Evolutionary conservation across 139 green algal genomes (phyloP).

Genomic region (Auxenochlorella protothecoides): DNA sequence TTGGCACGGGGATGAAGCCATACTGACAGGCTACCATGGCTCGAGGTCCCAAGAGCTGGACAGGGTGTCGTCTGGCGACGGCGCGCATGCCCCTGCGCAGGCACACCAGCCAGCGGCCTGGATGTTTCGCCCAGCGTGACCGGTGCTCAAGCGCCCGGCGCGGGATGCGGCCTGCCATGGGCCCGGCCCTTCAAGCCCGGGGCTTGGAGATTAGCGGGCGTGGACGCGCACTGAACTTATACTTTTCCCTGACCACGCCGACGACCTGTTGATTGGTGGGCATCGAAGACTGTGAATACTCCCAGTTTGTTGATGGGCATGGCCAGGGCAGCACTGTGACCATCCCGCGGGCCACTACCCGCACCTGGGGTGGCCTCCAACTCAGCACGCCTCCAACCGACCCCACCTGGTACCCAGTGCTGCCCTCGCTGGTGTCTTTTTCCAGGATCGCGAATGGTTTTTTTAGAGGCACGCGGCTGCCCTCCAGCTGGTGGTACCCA

Average conservation of each 20-base stretch:
- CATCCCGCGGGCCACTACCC: not conserved
- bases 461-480: slow-evolving; percentile 59
- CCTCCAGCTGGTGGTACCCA: slow-evolving; percentile 75
- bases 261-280: slow-evolving; percentile 28
- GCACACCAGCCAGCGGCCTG: not conserved
- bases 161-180: too few species aligned
- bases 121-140: too few species aligned
- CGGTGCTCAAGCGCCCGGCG: too few species aligned
- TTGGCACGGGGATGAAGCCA: too few species aligned
- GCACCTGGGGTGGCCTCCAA: not conserved
- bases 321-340: not conserved
- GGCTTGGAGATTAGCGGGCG: slow-evolving; percentile 52
- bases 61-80: not conserved
- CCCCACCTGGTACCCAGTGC: slow-evolving; percentile 5
- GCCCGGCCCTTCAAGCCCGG: too few species aligned
- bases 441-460: slow-evolving; percentile 70
- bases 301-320: not conserved
- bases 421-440: slow-evolving; percentile 14
- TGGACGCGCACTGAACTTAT: slow-evolving; percentile 72
- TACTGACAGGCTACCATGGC: too few species aligned
- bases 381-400: not conserved
- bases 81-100: not conserved
- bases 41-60: too few species aligned
- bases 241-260: slow-evolving; percentile 64
- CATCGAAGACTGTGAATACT: not conserved